These are phyloP conservation scores for Penicillium griseofulvum DNA, from an alignment of 2,329 filamentous ascomycete genomes.

Conservation along the genomic window DNA sequence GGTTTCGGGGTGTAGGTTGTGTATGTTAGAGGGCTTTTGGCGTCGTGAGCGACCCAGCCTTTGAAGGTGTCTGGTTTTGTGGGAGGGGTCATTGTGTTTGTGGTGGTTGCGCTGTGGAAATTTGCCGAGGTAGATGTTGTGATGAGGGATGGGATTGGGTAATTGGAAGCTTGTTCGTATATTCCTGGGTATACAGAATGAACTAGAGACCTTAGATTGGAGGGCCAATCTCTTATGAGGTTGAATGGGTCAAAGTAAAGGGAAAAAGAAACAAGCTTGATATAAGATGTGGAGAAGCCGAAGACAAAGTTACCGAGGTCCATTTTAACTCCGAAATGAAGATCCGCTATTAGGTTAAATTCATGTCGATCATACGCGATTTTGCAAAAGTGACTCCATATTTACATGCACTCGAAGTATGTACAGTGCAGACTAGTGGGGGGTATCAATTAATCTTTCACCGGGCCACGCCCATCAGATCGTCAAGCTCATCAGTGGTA, in stretches of 20 bases:
- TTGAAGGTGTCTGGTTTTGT: slow-evolving; percentile 32
- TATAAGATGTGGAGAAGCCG: slow-evolving; percentile 12
- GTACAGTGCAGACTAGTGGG: slow-evolving; percentile 20
- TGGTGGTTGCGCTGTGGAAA: slow-evolving; percentile 2
- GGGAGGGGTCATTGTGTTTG: not conserved
- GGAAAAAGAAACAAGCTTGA: not conserved
- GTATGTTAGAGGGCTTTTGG: slow-evolving; percentile 33
- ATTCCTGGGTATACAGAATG: not conserved
- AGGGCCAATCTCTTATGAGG: not conserved
- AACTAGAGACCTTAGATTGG: not conserved
- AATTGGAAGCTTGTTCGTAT: not conserved
- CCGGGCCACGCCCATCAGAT: slow-evolving; percentile 35
- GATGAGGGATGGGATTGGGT: not conserved
- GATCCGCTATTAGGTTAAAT: not conserved
- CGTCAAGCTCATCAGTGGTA: slow-evolving; percentile 45
- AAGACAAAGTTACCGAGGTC: slow-evolving; percentile 13
- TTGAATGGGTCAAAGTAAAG: not conserved
- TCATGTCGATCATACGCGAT: not conserved
- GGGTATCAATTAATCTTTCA: slow-evolving; percentile 18
- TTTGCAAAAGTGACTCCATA: slow-evolving; percentile 9
- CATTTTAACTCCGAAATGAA: slow-evolving; percentile 1
- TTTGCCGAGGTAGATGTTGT: not conserved
- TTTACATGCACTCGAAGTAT: slow-evolving; percentile 20
- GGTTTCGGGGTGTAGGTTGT: slow-evolving; percentile 42
- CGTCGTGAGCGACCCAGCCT: slow-evolving; percentile 41